Conservation (phyloP, 352 stramenopile genomes). For the Blastocystis sp. region DNA sequence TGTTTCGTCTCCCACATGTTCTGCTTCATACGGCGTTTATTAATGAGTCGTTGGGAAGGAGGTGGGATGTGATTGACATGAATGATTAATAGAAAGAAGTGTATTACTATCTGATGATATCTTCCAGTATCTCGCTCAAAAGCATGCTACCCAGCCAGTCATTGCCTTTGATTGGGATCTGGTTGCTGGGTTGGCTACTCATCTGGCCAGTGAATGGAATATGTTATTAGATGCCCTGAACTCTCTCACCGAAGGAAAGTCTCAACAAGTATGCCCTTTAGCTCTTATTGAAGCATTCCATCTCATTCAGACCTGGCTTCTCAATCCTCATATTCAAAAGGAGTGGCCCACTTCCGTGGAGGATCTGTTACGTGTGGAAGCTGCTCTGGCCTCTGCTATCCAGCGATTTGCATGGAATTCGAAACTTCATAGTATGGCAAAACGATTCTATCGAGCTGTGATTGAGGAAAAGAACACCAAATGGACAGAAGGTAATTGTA, state of each 20-base stretch:
- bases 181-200: neutral
- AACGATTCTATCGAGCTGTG: constrained; percentile 19
- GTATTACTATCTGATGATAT: neutral
- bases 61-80: neutral
- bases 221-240: neutral
- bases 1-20: neutral
- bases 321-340: neutral
- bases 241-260: neutral
- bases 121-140: neutral
- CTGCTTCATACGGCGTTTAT: neutral
- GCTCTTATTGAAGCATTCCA: neutral
- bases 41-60: neutral
- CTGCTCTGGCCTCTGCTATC: neutral
- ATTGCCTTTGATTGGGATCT: neutral
- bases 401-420: neutral
- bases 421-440: constrained; percentile 39
- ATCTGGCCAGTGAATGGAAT: neutral
- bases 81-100: neutral
- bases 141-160: neutral
- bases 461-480: neutral
- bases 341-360: neutral
- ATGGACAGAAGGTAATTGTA: neutral
- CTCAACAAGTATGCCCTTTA: neutral
- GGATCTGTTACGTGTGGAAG: neutral
- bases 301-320: neutral